phyloP scores from a whole-genome alignment of 192 early-diverging fungal genomes.

The Entomortierella beljakovae region DNA sequence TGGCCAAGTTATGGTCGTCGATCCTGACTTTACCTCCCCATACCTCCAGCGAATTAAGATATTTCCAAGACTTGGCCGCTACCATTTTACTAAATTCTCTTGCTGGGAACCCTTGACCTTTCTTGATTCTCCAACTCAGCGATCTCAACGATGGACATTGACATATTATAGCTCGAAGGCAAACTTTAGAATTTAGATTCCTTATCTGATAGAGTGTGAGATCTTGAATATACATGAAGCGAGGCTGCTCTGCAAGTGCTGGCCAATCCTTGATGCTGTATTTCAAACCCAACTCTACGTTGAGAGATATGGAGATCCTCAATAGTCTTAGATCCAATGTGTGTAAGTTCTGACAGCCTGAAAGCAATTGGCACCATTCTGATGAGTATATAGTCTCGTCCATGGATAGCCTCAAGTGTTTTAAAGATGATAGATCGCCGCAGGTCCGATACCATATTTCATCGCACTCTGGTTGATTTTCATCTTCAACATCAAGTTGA shows the following conservation, averaged over 20 bases:
- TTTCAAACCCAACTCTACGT: not conserved
- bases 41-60: not conserved
- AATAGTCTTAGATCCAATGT: not conserved
- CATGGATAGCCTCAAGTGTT: not conserved
- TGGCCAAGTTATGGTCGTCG: not conserved
- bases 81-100: not conserved
- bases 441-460: not conserved
- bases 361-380: not conserved
- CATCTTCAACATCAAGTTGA: not conserved
- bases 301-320: not conserved
- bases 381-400: not conserved
- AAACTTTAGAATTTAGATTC: not conserved
- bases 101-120: not conserved
- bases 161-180: not conserved
- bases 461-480: not conserved
- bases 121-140: not conserved
- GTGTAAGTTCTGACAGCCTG: not conserved
- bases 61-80: not conserved
- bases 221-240: not conserved
- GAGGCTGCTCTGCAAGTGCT: not conserved
- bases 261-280: not conserved
- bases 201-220: not conserved
- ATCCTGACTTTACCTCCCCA: not conserved
- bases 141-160: not conserved
- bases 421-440: not conserved